Evolutionary conservation across 2,329 filamentous ascomycete species (phyloP), one percentile per base, ranked within the genome.

Genomic region (Chrysoporthe cubensis): DNA sequence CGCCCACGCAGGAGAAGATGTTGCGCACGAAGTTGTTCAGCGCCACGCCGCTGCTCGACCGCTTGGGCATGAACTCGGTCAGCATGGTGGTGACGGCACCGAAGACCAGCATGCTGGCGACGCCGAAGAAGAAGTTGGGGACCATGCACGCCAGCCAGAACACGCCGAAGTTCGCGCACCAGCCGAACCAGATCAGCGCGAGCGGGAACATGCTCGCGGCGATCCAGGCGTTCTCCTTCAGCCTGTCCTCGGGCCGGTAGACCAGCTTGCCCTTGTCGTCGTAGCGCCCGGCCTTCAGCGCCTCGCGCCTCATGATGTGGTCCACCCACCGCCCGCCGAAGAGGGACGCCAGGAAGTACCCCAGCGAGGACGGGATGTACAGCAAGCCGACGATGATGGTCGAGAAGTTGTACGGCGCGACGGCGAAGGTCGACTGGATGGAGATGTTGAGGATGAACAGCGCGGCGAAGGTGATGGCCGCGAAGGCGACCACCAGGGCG

Each of bases 11-110:
- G 62, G 87, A 89, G 73, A 94, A 89, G 50, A 94, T 92, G 73
- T 95, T 96, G 60, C 92, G 83, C 63, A 92, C 83, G 74, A 95
- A 92, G 75, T 95, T 95, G 78, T 95, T 94, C 56, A 94, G 82
- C 0, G 92, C 93, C 3, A 95, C 91, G 1, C 91, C 92, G 13
- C 87, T 87, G 4, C 88, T 91, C 62, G 89, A 90, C 70, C 85
- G 84, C 54, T 87, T 84, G 16, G 91, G 91, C 83, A 95, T 90
- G 75, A 95, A 94, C 75, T 96, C 92, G 0, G 92, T 95, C 71
- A 96, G 81, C 91, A 96, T 94, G 0, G 93, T 96, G 0, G 91
- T 94, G 0, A 87, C 84, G 72, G 88, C 85, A 61, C 87, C 85
- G 78, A 92, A 94, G 42, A 94, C 89, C 4, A 96, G 83, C 93